phyloP scores from a whole-genome alignment of 129 eudicot genomes.

The Flaveria trinervia region DNA sequence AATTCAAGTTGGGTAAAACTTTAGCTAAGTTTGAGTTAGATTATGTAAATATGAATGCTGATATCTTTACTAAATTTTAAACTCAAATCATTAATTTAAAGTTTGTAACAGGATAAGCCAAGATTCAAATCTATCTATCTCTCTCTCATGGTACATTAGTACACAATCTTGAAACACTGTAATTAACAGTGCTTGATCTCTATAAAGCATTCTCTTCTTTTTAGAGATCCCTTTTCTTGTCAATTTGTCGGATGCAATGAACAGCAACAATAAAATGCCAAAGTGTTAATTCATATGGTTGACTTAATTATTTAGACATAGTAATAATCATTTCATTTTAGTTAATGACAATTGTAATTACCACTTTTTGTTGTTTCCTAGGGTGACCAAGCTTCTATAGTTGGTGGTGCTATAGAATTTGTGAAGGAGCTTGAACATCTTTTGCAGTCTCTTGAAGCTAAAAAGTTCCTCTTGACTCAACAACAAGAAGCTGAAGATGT shows the following conservation, averaged over 20 bases:
- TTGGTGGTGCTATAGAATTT: slow-evolving; percentile 93
- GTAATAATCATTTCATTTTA: not conserved
- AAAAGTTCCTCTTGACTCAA: slow-evolving; percentile 42
- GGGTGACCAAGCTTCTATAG: slow-evolving; percentile 99
- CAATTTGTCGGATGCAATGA: slow-evolving; percentile 48
- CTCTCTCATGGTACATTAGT: slow-evolving; percentile 33
- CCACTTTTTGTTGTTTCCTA: slow-evolving; percentile 15
- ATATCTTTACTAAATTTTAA: not conserved
- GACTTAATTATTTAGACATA: slow-evolving; percentile 25
- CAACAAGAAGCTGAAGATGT: slow-evolving; percentile 16
- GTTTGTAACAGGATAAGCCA: slow-evolving; percentile 29
- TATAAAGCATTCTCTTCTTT: slow-evolving; percentile 42
- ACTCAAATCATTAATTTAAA: not conserved
- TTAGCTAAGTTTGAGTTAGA: slow-evolving; percentile 1
- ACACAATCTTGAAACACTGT: slow-evolving; percentile 41
- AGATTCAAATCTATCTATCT: slow-evolving; percentile 23
- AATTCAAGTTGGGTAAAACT: not conserved
- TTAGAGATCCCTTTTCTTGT: slow-evolving; percentile 42
- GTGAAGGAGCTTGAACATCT: slow-evolving; percentile 93
- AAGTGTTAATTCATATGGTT: slow-evolving; percentile 35
- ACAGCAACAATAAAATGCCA: slow-evolving; percentile 36
- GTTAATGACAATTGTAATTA: not conserved
- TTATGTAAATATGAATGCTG: slow-evolving; percentile 17
- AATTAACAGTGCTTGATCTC: slow-evolving; percentile 38
- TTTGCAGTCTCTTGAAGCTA: slow-evolving; percentile 79